Conservation (phyloP, 495 filamentous ascomycete species). For the Massariosphaeria phaeospora region DNA sequence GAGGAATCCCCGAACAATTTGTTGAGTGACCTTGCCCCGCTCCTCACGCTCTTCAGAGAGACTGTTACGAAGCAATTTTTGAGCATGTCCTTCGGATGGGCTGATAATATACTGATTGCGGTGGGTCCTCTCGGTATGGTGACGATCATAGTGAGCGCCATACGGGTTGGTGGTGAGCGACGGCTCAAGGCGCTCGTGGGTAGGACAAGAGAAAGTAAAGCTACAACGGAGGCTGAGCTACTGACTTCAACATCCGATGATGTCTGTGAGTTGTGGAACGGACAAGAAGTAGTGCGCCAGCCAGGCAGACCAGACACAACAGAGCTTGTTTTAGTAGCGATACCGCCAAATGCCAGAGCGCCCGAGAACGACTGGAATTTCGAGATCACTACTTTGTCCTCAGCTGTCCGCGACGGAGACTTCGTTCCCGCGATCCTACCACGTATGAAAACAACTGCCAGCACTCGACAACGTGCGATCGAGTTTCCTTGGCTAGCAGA, state of each 20-base stretch:
- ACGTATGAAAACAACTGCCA: too few relatives aligned
- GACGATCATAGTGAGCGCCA: slow-evolving; percentile 14
- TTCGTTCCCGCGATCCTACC: too few relatives aligned
- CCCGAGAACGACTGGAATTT: too few relatives aligned
- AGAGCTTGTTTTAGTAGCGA: too few relatives aligned
- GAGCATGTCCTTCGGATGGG: slow-evolving; percentile 24
- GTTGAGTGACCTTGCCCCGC: slow-evolving; percentile 28
- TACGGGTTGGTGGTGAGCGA: slow-evolving; percentile 14
- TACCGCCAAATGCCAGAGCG: too few relatives aligned
- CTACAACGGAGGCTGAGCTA: slow-evolving; percentile 5
- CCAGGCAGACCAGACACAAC: too few relatives aligned
- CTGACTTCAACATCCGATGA: background rate
- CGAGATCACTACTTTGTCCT: too few relatives aligned
- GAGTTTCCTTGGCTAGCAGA: too few relatives aligned
- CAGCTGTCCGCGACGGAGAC: too few relatives aligned
- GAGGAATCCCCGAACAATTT: slow-evolving; percentile 30
- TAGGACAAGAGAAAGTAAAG: slow-evolving; percentile 5
- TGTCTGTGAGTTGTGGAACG: slow-evolving; percentile 20
- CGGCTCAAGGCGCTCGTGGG: slow-evolving; percentile 29
- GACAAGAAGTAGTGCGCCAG: slow-evolving; percentile 18
- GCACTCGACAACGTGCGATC: too few relatives aligned
- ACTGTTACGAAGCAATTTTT: slow-evolving; percentile 27
- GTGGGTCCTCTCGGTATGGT: slow-evolving; percentile 19
- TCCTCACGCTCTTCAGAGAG: slow-evolving; percentile 35
- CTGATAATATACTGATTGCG: slow-evolving; percentile 32